Percentiles rank a stretch among this genome's conserved stretches.
phyloP scores from a whole-genome alignment of 1,284 basidiomycete species.

The Chiua sp. region DNA sequence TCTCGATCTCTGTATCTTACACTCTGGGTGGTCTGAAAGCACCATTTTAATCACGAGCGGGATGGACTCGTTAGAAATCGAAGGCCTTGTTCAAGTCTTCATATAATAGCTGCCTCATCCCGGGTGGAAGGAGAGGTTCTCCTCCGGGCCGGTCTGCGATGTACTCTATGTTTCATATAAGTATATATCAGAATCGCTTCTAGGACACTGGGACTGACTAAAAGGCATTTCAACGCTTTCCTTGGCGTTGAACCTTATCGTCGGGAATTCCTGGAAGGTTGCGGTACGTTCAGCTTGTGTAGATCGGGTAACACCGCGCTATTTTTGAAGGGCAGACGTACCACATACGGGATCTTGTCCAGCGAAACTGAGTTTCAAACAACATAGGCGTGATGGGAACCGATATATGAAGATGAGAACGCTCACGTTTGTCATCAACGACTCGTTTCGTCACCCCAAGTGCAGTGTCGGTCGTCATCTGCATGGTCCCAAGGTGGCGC shows the following conservation, averaged over 20 bases:
- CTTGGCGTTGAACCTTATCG: slow-evolving; percentile 79
- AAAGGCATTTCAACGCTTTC: slow-evolving; percentile 97
- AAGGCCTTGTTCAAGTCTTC: slow-evolving; percentile 89
- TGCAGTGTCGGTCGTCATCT: slow-evolving; percentile 99
- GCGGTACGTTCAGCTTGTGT: background rate
- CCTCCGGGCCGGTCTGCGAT: slow-evolving; percentile 50
- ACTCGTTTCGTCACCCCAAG: slow-evolving; percentile 92
- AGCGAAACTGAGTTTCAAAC: slow-evolving; percentile 39
- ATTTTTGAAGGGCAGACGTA: slow-evolving; percentile 36
- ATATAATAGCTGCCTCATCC: slow-evolving; percentile 85
- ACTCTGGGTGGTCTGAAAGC: background rate
- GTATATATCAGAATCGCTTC: background rate
- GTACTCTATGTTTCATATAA: slow-evolving; percentile 54
- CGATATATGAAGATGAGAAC: background rate
- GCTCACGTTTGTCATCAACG: slow-evolving; percentile 76
- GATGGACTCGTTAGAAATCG: slow-evolving; percentile 47
- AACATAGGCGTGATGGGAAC: background rate
- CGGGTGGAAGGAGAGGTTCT: slow-evolving; percentile 82
- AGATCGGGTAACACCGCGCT: background rate
- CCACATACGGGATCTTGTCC: slow-evolving; percentile 75
- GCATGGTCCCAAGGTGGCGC: slow-evolving; percentile 82
- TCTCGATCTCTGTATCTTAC: slow-evolving; percentile 29
- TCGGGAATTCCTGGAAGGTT: slow-evolving; percentile 76
- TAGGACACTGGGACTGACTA: slow-evolving; percentile 55
- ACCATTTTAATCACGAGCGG: slow-evolving; percentile 1